These are phyloP conservation scores for Spathaspora sp. DNA, from an alignment of 805 yeast species.

Conservation along the genomic window DNA sequence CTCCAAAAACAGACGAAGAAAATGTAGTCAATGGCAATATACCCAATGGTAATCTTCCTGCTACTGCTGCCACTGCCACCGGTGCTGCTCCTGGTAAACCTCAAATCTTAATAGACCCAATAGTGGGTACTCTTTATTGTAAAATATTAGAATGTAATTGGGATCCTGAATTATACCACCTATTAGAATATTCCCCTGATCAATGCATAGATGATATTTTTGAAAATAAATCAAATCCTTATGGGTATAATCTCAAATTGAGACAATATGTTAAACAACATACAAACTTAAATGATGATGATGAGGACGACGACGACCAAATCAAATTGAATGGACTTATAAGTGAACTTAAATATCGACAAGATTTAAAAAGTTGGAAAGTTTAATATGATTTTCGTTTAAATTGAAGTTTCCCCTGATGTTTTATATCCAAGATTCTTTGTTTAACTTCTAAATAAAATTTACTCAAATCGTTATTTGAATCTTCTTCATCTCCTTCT, in stretches of 20 bases:
- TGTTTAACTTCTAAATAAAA: constrained; percentile 6
- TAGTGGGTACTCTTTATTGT: constrained; percentile 47
- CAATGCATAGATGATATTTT: constrained; percentile 75
- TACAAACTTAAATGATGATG: constrained; percentile 7
- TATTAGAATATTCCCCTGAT: constrained; percentile 56
- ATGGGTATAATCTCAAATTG: constrained; percentile 36
- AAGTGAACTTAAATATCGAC: constrained; percentile 33
- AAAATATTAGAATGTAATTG: constrained; percentile 57
- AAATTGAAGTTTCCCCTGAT: constrained; percentile 1
- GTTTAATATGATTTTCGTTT: not conserved
- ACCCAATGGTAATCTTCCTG: too few relatives aligned
- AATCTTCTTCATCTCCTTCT: constrained; percentile 1
- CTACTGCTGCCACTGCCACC: not conserved
- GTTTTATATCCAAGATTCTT: constrained; percentile 4
- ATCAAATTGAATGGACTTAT: constrained; percentile 33
- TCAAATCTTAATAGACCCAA: constrained; percentile 42
- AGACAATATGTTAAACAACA: not conserved
- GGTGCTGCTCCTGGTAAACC: not conserved
- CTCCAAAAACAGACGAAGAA: too few relatives aligned
- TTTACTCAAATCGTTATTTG: constrained; percentile 4
- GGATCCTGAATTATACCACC: constrained; percentile 48
- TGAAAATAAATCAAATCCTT: constrained; percentile 49
- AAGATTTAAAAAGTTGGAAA: constrained; percentile 35
- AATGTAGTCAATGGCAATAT: too few relatives aligned
- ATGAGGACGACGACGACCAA: constrained; percentile 13